Conservation (phyloP, 257 asterid species). For the Rhazya stricta region DNA sequence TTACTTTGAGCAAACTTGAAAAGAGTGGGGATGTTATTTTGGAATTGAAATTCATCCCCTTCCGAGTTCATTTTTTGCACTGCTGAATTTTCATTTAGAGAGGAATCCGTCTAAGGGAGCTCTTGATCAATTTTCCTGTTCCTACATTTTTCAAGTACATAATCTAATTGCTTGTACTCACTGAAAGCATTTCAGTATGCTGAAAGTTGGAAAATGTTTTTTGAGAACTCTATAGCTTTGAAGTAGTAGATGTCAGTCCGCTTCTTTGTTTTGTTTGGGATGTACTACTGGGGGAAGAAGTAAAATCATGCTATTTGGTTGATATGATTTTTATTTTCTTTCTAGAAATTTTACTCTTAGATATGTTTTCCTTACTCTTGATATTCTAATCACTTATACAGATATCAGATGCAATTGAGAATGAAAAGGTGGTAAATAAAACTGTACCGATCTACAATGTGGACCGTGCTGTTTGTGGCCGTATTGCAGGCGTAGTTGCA, state of each 20-base stretch:
- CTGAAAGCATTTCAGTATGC: neutral
- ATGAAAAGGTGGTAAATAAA: constrained; percentile 75
- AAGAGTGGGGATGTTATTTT: neutral
- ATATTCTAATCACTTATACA: constrained; percentile 27
- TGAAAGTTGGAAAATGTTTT: neutral
- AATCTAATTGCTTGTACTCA: neutral
- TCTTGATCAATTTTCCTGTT: neutral
- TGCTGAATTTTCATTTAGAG: neutral
- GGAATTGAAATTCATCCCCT: neutral
- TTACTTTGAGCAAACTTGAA: neutral
- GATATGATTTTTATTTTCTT: neutral
- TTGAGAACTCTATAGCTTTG: neutral
- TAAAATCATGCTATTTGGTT: neutral
- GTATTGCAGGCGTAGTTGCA: constrained; percentile 92
- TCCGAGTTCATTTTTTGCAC: neutral
- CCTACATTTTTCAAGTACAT: neutral
- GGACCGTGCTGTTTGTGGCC: constrained; percentile 99
- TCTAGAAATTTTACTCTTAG: no score
- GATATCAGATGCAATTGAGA: constrained; percentile 79
- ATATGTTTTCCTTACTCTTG: neutral
- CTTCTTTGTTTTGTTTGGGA: neutral
- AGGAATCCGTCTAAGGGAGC: neutral
- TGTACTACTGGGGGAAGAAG: neutral
- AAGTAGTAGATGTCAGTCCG: neutral
- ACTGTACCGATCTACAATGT: constrained; percentile 72